Evolutionary conservation across 2,329 filamentous ascomycete species (phyloP).

Genomic region (Diplodia mutila): DNA sequence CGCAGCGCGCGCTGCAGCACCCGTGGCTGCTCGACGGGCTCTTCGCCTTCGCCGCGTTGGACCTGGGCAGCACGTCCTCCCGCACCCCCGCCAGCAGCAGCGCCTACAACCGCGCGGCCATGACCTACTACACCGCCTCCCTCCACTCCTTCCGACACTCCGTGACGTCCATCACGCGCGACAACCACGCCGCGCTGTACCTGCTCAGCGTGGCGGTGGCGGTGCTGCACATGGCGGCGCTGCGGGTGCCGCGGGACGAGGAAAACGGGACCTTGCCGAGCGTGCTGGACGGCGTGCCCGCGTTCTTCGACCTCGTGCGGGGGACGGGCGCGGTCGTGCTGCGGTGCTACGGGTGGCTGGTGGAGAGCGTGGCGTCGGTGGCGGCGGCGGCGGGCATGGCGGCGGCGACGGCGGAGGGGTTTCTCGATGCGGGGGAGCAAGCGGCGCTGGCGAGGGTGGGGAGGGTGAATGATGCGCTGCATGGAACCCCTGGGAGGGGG

Average conservation of each 20-base stretch:
- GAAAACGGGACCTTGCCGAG: not conserved
- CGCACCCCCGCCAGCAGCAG: slow-evolving; percentile 24
- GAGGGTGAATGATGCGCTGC: not conserved
- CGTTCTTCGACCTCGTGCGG: not conserved
- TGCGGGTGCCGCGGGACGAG: not conserved
- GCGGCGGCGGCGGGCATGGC: not conserved
- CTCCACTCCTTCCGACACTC: slow-evolving; percentile 39
- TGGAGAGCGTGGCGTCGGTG: not conserved
- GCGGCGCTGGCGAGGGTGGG: not conserved
- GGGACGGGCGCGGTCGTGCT: not conserved
- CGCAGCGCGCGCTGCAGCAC: not conserved
- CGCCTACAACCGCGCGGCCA: slow-evolving; percentile 38
- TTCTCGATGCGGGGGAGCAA: not conserved
- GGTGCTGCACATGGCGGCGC: not conserved
- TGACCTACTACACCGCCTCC: slow-evolving; percentile 42
- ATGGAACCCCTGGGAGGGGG: not conserved
- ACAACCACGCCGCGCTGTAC: slow-evolving; percentile 38
- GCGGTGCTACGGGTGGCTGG: not conserved
- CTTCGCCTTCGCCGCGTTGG: slow-evolving; percentile 28
- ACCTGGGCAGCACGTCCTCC: slow-evolving; percentile 32
- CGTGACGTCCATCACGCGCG: slow-evolving; percentile 35
- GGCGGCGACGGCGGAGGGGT: not conserved
- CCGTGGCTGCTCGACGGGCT: not conserved
- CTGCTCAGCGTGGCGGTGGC: not conserved
- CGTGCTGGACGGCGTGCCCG: not conserved